A percentile compares a stretch with the other conserved stretches of the same genome.
phyloP scores from a whole-genome alignment of 2,329 filamentous ascomycete species.

The Corynespora cassiicola region DNA sequence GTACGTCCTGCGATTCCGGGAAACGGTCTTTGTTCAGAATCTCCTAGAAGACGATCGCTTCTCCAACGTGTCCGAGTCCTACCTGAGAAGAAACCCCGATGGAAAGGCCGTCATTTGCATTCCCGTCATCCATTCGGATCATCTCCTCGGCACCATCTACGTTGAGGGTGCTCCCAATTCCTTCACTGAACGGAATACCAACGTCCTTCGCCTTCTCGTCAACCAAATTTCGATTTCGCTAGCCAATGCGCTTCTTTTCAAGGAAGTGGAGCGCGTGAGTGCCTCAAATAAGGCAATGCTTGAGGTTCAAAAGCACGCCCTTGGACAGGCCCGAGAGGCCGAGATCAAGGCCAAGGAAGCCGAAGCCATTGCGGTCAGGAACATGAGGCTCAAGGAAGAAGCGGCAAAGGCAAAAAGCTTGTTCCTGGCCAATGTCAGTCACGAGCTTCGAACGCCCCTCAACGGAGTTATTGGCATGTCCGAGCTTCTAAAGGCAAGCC shows the following conservation, averaged over 20 bases:
- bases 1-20: constrained; percentile 78
- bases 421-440: constrained; percentile 65
- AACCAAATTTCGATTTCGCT: constrained; percentile 76
- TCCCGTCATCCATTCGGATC: constrained; percentile 76
- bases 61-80: constrained; percentile 74
- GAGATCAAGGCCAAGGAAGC: constrained; percentile 79
- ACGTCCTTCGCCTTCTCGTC: constrained; percentile 69
- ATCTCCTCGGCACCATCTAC: constrained; percentile 76
- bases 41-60: constrained; percentile 78
- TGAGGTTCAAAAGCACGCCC: constrained; percentile 74
- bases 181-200: constrained; percentile 72
- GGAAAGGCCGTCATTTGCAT: constrained; percentile 81
- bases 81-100: constrained; percentile 71
- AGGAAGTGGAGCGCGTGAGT: constrained; percentile 76
- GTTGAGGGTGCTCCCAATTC: constrained; percentile 79
- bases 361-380: constrained; percentile 77
- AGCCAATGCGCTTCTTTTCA: constrained; percentile 69
- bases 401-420: constrained; percentile 84
- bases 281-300: constrained; percentile 82
- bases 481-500: constrained; percentile 66
- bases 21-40: constrained; percentile 76
- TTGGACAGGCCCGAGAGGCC: constrained; percentile 74
- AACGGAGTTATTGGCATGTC: constrained; percentile 65
- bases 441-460: constrained; percentile 65
- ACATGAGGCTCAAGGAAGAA: constrained; percentile 82